Evolutionary conservation across 192 early-diverging fungal species (phyloP).

Genomic region (Diversispora epigaea): DNA sequence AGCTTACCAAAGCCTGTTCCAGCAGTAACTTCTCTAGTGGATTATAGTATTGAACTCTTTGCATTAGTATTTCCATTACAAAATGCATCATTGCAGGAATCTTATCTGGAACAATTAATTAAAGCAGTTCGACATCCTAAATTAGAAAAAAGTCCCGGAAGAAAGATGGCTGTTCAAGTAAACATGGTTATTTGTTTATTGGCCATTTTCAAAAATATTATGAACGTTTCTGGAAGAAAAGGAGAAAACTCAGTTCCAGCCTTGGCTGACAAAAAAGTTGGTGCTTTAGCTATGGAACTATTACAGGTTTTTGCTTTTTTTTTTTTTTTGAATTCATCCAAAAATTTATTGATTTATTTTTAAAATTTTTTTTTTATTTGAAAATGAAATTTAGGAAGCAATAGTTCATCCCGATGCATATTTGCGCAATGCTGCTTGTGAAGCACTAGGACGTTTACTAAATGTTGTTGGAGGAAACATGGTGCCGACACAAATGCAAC

Average conservation of each 20-base stretch:
- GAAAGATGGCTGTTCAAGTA: conserved; percentile 74
- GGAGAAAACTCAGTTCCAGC: conserved; percentile 31
- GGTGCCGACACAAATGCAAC: conserved; percentile 71
- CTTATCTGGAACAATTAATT: conserved; percentile 72
- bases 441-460: conserved; percentile 79
- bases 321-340: neutral
- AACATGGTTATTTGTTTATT: conserved; percentile 78
- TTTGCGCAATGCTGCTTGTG: conserved; percentile 75
- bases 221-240: conserved; percentile 39
- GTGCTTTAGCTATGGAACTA: conserved; percentile 41
- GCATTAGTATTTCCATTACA: conserved; percentile 70
- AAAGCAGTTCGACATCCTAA: conserved; percentile 62
- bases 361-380: neutral
- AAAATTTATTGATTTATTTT: neutral
- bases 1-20: conserved; percentile 48
- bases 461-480: conserved; percentile 64
- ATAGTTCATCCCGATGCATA: conserved; percentile 67
- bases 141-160: conserved; percentile 64
- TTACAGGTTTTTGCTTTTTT: conserved; percentile 9
- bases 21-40: conserved; percentile 63
- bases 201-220: conserved; percentile 64
- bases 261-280: conserved; percentile 44
- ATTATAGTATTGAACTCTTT: conserved; percentile 78
- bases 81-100: conserved; percentile 68
- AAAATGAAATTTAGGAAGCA: conserved; percentile 50